Base-by-base conservation (phyloP, 345 rosid genomes). In the Bruguiera gymnorhiza region DNA sequence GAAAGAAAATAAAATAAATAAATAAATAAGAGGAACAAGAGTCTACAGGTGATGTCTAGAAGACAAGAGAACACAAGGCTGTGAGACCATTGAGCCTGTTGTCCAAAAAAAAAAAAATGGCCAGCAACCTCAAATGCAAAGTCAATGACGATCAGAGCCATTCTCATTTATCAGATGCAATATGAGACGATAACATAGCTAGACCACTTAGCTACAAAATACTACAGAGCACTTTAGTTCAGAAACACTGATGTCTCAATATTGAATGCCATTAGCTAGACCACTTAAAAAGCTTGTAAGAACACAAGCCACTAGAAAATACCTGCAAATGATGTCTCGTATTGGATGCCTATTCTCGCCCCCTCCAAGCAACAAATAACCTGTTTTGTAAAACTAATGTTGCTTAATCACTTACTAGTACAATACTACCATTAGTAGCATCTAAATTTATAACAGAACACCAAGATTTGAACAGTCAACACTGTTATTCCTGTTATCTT, bases 261-360 rank as follows among this genome's bases (percentile, higher is more conserved):
- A 15, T 11, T 13, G 19, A 43, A 43, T 11, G 50, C 50, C 19
- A 43, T 43, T 13, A 13, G 60, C 29, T 10, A 56, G 24, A 3
- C 30, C 26, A 56, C 6, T 24, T 56, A 56, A 8, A 20, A 43
- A 43, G 5, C 0, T 43, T 9, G 60, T 24, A 24, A 8, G 30
- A 23, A 10, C 26, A 26, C 26, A 61, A 53, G 61, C 21, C 20
- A 39, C 11, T 56, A 24, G 31, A 27, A 21, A 59, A 50, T 83
- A 90, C 99, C 99, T 84, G 99, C 99, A 81, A 79, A 87, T 80
- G 93, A 83, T 34, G 97, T 90, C 85, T 90, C 97, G 70, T 88
- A 95, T 79, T 80, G 92, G 73, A 95, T 88, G 67, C 99, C 99
- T 70, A 95, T 88, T 78, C 99, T 87, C 34, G 89, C 85, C 61